Evolutionary conservation across 2,329 filamentous ascomycete genomes (phyloP).

Genomic region (Trichophaea hybrida): DNA sequence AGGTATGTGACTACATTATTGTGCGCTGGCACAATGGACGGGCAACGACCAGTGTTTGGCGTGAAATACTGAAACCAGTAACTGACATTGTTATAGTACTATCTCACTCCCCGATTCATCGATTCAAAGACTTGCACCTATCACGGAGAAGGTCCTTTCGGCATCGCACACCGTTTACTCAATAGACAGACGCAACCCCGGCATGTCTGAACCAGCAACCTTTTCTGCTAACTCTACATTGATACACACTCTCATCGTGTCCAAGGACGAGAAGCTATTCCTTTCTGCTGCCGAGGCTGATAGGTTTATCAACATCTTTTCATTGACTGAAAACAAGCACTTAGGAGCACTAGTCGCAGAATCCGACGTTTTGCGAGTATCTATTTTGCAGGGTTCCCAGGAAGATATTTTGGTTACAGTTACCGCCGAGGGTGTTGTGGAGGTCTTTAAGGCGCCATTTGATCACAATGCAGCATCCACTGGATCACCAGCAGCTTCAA

Average conservation of each 20-base stretch:
- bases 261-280: constrained; percentile 32
- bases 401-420: constrained; percentile 36
- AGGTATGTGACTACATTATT: constrained; percentile 30
- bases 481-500: constrained; percentile 29
- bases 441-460: constrained; percentile 39
- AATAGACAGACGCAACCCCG: constrained; percentile 33
- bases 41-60: neutral
- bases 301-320: constrained; percentile 39
- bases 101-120: constrained; percentile 12
- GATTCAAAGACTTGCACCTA: constrained; percentile 10
- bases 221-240: constrained; percentile 39
- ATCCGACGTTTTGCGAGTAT: constrained; percentile 31
- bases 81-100: constrained; percentile 1
- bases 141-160: constrained; percentile 32
- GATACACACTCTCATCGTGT: constrained; percentile 37
- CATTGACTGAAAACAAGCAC: constrained; percentile 33
- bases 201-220: constrained; percentile 30
- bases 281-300: constrained; percentile 37
- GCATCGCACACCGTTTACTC: constrained; percentile 38
- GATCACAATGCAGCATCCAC: constrained; percentile 28
- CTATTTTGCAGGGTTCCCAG: constrained; percentile 22
- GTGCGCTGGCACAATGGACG: neutral
- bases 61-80: neutral
- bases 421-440: constrained; percentile 37
- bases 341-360: constrained; percentile 38